These are phyloP conservation scores for Akanthomyces muscarius DNA, from an alignment of 2,329 filamentous ascomycete genomes.

Conservation along the genomic window DNA sequence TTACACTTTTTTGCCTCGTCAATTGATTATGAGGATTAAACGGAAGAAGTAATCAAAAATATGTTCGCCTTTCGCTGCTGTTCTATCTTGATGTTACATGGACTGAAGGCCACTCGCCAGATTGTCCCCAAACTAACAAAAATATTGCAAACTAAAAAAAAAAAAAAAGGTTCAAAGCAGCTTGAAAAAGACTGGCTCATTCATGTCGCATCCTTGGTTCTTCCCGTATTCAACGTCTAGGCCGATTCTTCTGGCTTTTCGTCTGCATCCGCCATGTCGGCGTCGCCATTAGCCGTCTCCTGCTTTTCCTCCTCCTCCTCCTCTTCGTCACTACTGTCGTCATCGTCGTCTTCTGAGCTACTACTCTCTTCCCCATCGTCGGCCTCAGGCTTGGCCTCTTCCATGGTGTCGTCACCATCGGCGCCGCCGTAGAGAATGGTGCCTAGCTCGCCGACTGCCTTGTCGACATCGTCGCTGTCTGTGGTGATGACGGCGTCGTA, in stretches of 20 bases:
- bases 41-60: neutral
- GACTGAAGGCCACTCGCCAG: neutral
- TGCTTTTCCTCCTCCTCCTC: neutral
- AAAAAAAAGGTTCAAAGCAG: neutral
- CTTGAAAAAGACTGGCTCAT: neutral
- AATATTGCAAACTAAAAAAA: neutral
- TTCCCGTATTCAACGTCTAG: neutral
- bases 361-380: neutral
- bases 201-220: neutral
- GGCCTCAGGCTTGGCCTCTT: conserved; percentile 23
- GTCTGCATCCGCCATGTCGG: conserved; percentile 20
- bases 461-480: conserved; percentile 10
- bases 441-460: conserved; percentile 7
- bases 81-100: conserved; percentile 5
- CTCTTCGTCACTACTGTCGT: conserved; percentile 9
- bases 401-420: conserved; percentile 19
- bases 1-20: too few relatives aligned
- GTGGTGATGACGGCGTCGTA: conserved; percentile 16
- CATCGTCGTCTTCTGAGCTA: conserved; percentile 23
- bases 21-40: too few relatives aligned
- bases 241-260: conserved; percentile 11
- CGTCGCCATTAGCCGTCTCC: conserved; percentile 6
- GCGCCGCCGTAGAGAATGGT: conserved; percentile 23
- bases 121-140: neutral
- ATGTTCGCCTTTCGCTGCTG: neutral